Conservation (phyloP, 129 eudicot genomes). For the Tagetes patula region DNA sequence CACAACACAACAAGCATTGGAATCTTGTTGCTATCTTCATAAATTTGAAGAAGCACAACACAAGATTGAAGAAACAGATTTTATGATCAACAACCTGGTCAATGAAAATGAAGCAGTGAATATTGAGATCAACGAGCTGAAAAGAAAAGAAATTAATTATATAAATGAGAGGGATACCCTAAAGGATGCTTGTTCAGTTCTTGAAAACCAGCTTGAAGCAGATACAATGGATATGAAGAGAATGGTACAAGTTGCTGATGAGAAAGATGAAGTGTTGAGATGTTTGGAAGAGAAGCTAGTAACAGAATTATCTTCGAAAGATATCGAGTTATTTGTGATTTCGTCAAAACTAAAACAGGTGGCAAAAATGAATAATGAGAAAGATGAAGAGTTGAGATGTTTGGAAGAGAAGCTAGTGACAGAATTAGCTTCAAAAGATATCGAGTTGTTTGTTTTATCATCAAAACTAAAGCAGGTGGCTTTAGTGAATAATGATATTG, state of each 20-base stretch:
- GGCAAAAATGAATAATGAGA: neutral
- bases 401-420: constrained; percentile 1
- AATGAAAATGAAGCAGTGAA: constrained; percentile 66
- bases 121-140: constrained; percentile 31
- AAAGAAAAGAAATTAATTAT: neutral
- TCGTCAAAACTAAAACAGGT: constrained; percentile 8
- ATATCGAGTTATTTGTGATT: constrained; percentile 11
- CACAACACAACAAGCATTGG: constrained; percentile 57
- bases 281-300: neutral
- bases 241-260: neutral
- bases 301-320: constrained; percentile 1
- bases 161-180: neutral
- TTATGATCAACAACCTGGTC: constrained; percentile 58
- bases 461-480: constrained; percentile 17
- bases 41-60: constrained; percentile 68
- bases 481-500: neutral
- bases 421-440: constrained; percentile 2
- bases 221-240: constrained; percentile 1
- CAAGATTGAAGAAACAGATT: constrained; percentile 58
- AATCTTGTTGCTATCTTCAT: constrained; percentile 63
- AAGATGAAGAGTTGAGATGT: constrained; percentile 3
- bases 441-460: constrained; percentile 8
- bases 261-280: constrained; percentile 5
- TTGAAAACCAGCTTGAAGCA: neutral
- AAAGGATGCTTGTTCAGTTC: neutral